Evolutionary conservation across 148 eudicot species (phyloP), one percentile per base, ranked within the genome.

Genomic region (Silene conica): DNA sequence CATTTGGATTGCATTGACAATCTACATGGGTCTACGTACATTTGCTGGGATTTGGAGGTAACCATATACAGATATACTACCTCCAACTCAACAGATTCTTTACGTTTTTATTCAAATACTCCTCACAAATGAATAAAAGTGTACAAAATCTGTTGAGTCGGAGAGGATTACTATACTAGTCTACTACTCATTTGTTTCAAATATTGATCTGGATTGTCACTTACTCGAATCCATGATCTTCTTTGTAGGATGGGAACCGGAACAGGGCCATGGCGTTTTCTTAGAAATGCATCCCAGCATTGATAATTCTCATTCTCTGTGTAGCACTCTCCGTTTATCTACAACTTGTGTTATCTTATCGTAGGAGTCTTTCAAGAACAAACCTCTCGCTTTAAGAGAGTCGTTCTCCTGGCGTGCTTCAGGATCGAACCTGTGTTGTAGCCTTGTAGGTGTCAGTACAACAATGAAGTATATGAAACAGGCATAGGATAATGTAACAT

Each of bases 31-130:
- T 62, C 90, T 95, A 5, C 89, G 99, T 6, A 76, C 89, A 60
- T 72, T 92, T 65, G 97, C 91, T 8, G 99, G 99, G 12, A 63
- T 95, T 64, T 90, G 94, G 96, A 92, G 99, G 99, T 92, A 85
- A 83, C 26, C 57, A 10, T 58, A 14, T 67, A 28, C 8, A 38
- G 8, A 38, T 38, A 38, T 38, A 6, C 43, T 38, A 38, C 41
- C 31, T 28, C 31, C 31, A 3, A 28, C 31, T 28, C 31, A 28
- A 28, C 31, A 28, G 31, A 28, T 28, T 28, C 31, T 28, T 28
- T 28, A 28, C 31, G 31, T 28, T 28, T 28, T 28, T n/a, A 28
- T 28, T 28, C 1, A 28, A 28, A 45, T 45, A 45, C 5, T 45
- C 50, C 1, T 45, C 50, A 6, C 50, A 45, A 45, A 28, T 28